Evolutionary conservation across 176 grass and related monocot species (phyloP).

Genomic region (Lolium perenne): DNA sequence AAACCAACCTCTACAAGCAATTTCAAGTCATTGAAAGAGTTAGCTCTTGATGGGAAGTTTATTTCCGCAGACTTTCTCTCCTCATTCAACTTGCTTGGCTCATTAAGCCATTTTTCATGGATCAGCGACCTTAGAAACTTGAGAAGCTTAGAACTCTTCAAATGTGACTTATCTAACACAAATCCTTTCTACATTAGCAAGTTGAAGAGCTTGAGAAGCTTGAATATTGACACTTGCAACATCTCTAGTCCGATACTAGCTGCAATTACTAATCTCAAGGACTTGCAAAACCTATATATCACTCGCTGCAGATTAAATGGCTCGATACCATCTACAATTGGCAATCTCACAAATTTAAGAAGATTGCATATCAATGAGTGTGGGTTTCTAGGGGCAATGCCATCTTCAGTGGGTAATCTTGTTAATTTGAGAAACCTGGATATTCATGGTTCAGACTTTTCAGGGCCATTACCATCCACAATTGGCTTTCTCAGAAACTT

Average conservation of each 20-base stretch:
- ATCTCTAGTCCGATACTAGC: background rate
- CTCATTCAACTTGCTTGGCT: background rate
- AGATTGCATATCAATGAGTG: background rate
- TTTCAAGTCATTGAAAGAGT: conserved; percentile 11
- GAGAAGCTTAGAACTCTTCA: background rate
- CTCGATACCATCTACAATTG: background rate
- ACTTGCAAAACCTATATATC: conserved; percentile 10
- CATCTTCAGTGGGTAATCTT: background rate
- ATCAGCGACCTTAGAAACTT: background rate
- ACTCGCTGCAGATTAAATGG: rapidly evolving
- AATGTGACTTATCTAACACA: background rate
- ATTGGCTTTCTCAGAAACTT: background rate
- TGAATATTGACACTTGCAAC: background rate
- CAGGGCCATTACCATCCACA: background rate
- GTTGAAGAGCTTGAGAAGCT: background rate
- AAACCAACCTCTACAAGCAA: background rate
- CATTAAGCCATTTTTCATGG: conserved; percentile 21
- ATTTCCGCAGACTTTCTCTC: background rate
- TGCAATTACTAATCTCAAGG: background rate
- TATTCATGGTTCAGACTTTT: background rate
- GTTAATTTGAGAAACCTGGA: background rate
- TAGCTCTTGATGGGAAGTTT: conserved; percentile 3
- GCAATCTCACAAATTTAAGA: too few relatives aligned
- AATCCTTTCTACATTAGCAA: conserved; percentile 2
- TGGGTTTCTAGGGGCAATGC: background rate